phyloP scores from a whole-genome alignment of 371 early-diverging fungal species.

The Mortierella sp. region DNA sequence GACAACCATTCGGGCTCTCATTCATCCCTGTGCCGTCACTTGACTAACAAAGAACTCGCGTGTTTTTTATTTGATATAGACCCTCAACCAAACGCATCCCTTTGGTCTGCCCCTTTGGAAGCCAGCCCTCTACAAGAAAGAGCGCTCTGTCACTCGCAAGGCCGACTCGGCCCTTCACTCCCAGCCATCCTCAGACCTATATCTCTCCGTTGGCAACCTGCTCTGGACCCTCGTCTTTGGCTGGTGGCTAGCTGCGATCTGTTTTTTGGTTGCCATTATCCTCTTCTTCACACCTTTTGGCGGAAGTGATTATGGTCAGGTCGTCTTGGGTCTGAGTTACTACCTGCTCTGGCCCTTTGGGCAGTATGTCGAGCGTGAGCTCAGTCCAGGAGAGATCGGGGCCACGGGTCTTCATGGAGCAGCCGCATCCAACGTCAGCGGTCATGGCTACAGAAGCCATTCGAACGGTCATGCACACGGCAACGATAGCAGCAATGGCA shows the following conservation, averaged over 20 bases:
- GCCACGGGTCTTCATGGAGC: conserved; percentile 24
- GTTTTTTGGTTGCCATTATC: conserved; percentile 65
- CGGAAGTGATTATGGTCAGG: conserved; percentile 68
- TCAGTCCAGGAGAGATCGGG: conserved; percentile 36
- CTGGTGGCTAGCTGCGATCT: conserved; percentile 87
- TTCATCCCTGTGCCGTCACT: background rate
- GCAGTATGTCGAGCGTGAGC: conserved; percentile 81
- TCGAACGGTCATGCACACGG: conserved; percentile 1
- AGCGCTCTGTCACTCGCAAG: conserved; percentile 84
- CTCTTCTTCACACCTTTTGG: conserved; percentile 63
- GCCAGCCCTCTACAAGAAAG: conserved; percentile 95
- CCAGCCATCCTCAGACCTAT: conserved; percentile 74
- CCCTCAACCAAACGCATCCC: conserved; percentile 87
- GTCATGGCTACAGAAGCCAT: conserved; percentile 8
- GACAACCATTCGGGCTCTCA: background rate
- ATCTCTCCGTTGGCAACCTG: conserved; percentile 85
- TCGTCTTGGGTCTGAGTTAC: conserved; percentile 71
- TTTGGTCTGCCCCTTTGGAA: conserved; percentile 98
- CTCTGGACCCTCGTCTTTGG: conserved; percentile 91
- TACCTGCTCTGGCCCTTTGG: conserved; percentile 97
- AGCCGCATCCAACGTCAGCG: background rate
- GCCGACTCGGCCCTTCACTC: conserved; percentile 88
- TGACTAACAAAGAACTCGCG: background rate
- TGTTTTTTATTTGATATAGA: conserved; percentile 55
- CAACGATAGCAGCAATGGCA: conserved; percentile 28